Conservation (phyloP, 2,329 filamentous ascomycete genomes). For the Colletotrichum euphorbiae region DNA sequence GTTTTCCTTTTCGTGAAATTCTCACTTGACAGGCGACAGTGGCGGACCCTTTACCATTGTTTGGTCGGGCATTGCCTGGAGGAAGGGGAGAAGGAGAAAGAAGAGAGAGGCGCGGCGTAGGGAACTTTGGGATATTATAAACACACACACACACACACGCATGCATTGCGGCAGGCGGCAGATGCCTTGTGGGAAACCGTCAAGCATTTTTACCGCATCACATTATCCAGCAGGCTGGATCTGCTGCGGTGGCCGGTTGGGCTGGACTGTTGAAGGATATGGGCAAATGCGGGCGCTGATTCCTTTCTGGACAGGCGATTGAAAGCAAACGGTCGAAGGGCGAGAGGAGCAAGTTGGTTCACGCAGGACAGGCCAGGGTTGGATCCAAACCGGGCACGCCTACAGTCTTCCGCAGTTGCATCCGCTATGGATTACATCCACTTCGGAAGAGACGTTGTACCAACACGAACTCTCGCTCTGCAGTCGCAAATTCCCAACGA, state of each 20-base stretch:
- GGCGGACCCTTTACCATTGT: slow-evolving; percentile 32
- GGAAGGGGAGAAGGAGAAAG: slow-evolving; percentile 9
- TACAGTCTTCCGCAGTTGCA: slow-evolving; percentile 36
- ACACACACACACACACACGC: not conserved
- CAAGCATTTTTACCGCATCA: slow-evolving; percentile 6
- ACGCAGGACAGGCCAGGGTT: slow-evolving; percentile 30
- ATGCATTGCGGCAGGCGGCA: not conserved
- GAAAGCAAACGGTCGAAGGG: slow-evolving; percentile 29
- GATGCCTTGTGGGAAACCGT: not conserved
- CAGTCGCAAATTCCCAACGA: slow-evolving; percentile 9
- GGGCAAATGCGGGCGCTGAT: not conserved
- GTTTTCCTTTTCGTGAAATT: not conserved
- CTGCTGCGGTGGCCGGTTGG: not conserved
- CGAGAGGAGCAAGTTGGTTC: slow-evolving; percentile 5
- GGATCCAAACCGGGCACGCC: slow-evolving; percentile 34
- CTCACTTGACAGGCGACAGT: slow-evolving; percentile 39
- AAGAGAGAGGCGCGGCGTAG: slow-evolving; percentile 16
- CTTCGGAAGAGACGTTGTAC: slow-evolving; percentile 38
- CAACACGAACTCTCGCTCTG: slow-evolving; percentile 33
- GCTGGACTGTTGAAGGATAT: slow-evolving; percentile 13
- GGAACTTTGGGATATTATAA: slow-evolving; percentile 38
- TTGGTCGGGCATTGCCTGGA: slow-evolving; percentile 30
- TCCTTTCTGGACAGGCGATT: not conserved
- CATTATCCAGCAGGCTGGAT: slow-evolving; percentile 24
- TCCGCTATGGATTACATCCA: slow-evolving; percentile 37